Base-by-base conservation (phyloP, 2,329 filamentous ascomycete genomes). In the Venturia asperata region DNA sequence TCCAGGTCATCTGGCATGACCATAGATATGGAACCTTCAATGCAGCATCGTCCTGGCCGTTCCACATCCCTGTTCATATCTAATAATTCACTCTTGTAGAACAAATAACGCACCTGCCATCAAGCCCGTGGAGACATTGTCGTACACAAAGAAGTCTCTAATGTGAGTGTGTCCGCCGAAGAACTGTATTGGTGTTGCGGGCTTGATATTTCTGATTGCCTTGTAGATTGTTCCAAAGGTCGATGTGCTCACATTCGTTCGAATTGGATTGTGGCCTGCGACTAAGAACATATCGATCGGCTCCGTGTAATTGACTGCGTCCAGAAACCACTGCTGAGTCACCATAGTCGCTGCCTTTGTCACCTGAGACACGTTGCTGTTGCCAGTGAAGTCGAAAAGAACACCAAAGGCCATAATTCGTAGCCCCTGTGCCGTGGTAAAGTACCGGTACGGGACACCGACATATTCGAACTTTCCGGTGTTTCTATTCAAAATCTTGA, bases 81-180 rank as follows among this genome's bases (percentile, higher is more conserved):
- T 10, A 52, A 11, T 10, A 37, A 43, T 62, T 5, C 24, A 10
- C 39, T 63, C 37, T n/a, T 11, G 34, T 27, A 58, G 30, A n/a
- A 15, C 3, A 52, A 4, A 61, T 24, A 4, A 55, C 21, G 24
- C 68, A 68, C 77, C 85, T 2, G 85, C 84, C 69, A 87, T 85
- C 10, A 88, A 77, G 0, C 80, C 85, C 5, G 85, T 85, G 6
- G 83, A 81, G 69, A 80, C 81, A 65, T 83, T 79, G 70, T 89
- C 86, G 67, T 84, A 87, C 2, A 87, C 82, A 21, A 79, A 80
- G 71, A 87, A 87, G 71, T 89, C 86, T 19, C 87, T 83, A 67
- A 87, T 82, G 70, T 88, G 86, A 45, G 78, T 82, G 73, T 88
- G 86, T 11, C 85, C 86, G 24, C 85, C 86, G 68, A 89, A 86